Base-by-base conservation (phyloP, 257 asterid genomes). In the Jacaranda copaia region DNA sequence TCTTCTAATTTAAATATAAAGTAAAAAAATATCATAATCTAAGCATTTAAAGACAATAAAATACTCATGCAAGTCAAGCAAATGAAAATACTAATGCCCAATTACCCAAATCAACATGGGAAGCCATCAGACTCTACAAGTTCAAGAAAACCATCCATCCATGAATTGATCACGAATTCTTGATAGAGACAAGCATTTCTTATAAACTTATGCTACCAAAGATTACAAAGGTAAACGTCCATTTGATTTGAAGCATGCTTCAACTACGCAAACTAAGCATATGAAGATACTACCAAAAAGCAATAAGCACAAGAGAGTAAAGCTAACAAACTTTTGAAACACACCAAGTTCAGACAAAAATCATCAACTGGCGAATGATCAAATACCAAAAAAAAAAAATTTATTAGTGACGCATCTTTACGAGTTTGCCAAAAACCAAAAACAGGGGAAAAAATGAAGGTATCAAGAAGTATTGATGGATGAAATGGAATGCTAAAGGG, bases 21-120 rank as follows among this genome's bases (percentile, higher is more conserved):
- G 20, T 36, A 66, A 67, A 40, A 40, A 45, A 36, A 16, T 60
- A 48, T 13, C 72, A 20, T 58, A 51, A 42, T 65, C 75, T 71
- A 57, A 53, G 63, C 71, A 73, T 52, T 60, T 5, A 19, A 51
- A 72, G 20, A 66, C 16, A 56, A 56, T 49, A 6, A 59, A 43
- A 68, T 19, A 52, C 35, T 68, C 80, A 82, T 75, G 84, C 80
- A 84, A 64, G 5, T 45, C 43, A 32, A 43, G 66, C 40, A 55
- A 52, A 38, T 74, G 11, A 74, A 59, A 49, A 8, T 56, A 20
- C 15, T 40, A 32, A 48, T 61, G 61, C 40, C 61, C 62, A 51
- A 39, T 51, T n/a, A 46, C 12, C 64, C 3, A 49, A 59, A 59
- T 64, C 58, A n/a, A 46, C 10, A 25, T 4, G 39, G 45, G 19